phyloP scores from a whole-genome alignment of 2,329 filamentous ascomycete species.

The Hypoxylon sp. region DNA sequence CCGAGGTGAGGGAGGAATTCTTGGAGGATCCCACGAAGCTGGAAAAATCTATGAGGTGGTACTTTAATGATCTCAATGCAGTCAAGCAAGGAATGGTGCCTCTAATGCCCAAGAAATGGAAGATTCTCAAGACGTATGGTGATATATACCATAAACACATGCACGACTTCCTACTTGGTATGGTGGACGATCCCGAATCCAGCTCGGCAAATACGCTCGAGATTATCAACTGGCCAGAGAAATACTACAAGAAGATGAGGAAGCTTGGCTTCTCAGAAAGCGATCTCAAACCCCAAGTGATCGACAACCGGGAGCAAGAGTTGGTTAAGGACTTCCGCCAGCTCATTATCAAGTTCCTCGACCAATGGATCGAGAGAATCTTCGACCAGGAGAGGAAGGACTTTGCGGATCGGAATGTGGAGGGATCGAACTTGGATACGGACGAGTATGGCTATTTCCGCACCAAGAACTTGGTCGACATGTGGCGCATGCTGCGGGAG shows the following conservation, averaged over 20 bases:
- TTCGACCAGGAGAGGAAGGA: conserved; percentile 81
- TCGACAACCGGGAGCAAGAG: conserved; percentile 89
- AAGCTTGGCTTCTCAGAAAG: conserved; percentile 82
- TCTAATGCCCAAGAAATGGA: conserved; percentile 96
- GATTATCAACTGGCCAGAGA: conserved; percentile 93
- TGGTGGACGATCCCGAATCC: conserved; percentile 85
- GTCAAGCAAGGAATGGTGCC: conserved; percentile 92
- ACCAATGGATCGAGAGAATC: conserved; percentile 98
- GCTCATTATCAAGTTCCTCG: conserved; percentile 93
- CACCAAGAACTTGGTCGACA: conserved; percentile 88
- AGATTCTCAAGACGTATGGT: conserved; percentile 88
- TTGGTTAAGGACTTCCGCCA: conserved; percentile 92
- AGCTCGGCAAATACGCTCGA: conserved; percentile 87
- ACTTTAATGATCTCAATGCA: conserved; percentile 95
- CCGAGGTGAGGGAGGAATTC: conserved; percentile 75
- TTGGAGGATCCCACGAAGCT: conserved; percentile 82
- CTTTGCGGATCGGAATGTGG: conserved; percentile 78
- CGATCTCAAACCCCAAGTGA: conserved; percentile 82
- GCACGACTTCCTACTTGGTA: conserved; percentile 88
- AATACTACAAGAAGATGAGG: conserved; percentile 95
- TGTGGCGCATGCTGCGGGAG: conserved; percentile 97
- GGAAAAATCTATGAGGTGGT: conserved; percentile 93
- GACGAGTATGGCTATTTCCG: conserved; percentile 92
- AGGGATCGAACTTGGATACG: conserved; percentile 78
- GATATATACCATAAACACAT: conserved; percentile 92